Conservation (phyloP, 768 basidiomycete species). For the Hysterangium stoloniferum region DNA sequence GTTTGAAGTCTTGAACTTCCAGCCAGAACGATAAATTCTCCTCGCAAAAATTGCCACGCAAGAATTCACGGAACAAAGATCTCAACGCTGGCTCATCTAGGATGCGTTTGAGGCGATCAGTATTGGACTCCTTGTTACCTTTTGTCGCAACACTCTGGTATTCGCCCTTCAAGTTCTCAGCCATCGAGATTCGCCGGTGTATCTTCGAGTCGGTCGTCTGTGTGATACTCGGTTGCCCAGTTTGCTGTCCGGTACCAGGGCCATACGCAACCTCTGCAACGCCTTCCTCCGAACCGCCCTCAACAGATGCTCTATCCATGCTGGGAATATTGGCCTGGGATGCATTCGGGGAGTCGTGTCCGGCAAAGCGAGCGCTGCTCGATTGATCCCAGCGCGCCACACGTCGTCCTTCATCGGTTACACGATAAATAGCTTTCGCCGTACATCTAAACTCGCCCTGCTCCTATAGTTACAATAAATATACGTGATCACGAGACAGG, state of each 20-base stretch:
- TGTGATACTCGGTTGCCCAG: constrained; percentile 14
- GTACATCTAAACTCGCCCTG: constrained; percentile 96
- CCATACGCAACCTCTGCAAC: constrained; percentile 12
- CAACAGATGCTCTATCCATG: constrained; percentile 54
- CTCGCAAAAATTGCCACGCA: constrained; percentile 93
- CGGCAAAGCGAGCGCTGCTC: constrained; percentile 24
- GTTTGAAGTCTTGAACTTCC: constrained; percentile 95
- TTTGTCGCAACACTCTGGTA: constrained; percentile 47
- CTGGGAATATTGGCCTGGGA: constrained; percentile 54
- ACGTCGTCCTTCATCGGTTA: constrained; percentile 86
- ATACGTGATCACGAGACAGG: constrained; percentile 9
- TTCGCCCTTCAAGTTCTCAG: constrained; percentile 57
- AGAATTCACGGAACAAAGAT: constrained; percentile 87
- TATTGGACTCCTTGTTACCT: constrained; percentile 76
- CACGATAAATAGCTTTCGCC: constrained; percentile 88
- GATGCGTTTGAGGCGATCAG: constrained; percentile 84
- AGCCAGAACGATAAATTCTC: constrained; percentile 98
- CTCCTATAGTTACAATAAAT: constrained; percentile 43
- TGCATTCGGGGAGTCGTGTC: constrained; percentile 51
- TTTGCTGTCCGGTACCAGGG: constrained; percentile 8
- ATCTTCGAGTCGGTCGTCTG: constrained; percentile 52
- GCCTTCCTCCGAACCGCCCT: constrained; percentile 26
- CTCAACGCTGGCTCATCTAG: constrained; percentile 88
- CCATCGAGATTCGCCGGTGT: constrained; percentile 71
- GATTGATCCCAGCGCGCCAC: constrained; percentile 76